Percentiles rank a stretch among this genome's conserved stretches.
phyloP scores from a whole-genome alignment of 176 grass and related monocot genomes.

The Lolium perenne region DNA sequence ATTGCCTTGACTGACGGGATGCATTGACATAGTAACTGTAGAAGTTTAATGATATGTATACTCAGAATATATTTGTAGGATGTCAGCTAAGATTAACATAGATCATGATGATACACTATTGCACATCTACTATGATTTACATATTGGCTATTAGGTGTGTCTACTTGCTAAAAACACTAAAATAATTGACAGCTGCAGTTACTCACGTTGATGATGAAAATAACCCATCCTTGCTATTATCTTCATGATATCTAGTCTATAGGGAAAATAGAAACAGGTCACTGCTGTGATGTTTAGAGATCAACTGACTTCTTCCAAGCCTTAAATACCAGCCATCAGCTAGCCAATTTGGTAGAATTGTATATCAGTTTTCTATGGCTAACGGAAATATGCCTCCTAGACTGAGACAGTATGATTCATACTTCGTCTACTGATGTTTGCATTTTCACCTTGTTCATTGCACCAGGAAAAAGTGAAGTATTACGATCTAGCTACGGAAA shows the following conservation, averaged over 20 bases:
- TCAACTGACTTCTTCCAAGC: conserved; percentile 25
- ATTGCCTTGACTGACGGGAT: not conserved
- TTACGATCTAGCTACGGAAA: conserved; percentile 88
- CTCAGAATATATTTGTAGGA: conserved; percentile 4
- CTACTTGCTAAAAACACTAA: not conserved
- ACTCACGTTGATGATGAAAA: conserved; percentile 4
- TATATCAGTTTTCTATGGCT: not conserved
- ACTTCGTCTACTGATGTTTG: not conserved
- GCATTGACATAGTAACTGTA: not conserved
- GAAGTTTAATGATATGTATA: not conserved
- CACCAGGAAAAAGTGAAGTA: conserved; percentile 86
- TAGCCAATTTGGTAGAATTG: conserved; percentile 15
- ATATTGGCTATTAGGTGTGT: not conserved
- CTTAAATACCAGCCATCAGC: not conserved
- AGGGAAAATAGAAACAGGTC: not conserved
- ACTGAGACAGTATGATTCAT: not conserved
- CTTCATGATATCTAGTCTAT: not conserved
- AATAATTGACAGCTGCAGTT: conserved; percentile 21
- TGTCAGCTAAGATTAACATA: conserved; percentile 1
- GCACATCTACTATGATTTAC: not conserved
- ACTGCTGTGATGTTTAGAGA: not conserved
- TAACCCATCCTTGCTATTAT: not conserved
- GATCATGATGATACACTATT: conserved; percentile 28
- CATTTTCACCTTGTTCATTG: conserved; percentile 22
- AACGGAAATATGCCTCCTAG: not conserved